Evolutionary conservation across 768 basidiomycete species (phyloP).

Genomic region (Lentinula raphanica): DNA sequence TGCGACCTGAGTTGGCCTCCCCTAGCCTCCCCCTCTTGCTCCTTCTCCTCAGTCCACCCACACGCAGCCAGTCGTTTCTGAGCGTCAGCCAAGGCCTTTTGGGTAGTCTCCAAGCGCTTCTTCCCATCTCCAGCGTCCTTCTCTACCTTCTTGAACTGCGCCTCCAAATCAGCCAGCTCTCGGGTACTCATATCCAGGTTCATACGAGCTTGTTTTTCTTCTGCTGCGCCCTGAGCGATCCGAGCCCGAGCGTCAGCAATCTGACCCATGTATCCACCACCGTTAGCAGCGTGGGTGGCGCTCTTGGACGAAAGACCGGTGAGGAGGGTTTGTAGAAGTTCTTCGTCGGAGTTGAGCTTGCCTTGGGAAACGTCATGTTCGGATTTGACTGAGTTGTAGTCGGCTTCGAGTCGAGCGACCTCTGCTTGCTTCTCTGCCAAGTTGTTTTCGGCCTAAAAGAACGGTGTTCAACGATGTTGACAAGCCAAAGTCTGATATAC

Average conservation of each 20-base stretch:
- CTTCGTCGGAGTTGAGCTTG: conserved; percentile 71
- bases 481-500: conserved; percentile 14
- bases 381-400: conserved; percentile 62
- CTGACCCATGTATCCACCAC: conserved; percentile 96
- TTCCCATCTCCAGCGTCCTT: conserved; percentile 76
- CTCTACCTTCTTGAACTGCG: conserved; percentile 76
- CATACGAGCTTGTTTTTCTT: conserved; percentile 76
- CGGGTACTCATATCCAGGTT: conserved; percentile 73
- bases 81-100: conserved; percentile 51
- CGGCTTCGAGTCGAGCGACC: conserved; percentile 47
- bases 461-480: background rate
- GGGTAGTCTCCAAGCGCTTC: conserved; percentile 59
- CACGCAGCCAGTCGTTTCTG: conserved; percentile 48
- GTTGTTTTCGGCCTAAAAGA: background rate
- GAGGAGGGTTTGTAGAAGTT: conserved; percentile 90
- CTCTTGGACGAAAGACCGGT: conserved; percentile 70
- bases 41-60: conserved; percentile 76
- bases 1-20: conserved; percentile 47
- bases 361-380: conserved; percentile 57
- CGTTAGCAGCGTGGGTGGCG: conserved; percentile 56
- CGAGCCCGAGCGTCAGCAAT: conserved; percentile 79
- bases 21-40: conserved; percentile 49
- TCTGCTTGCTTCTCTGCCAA: conserved; percentile 56
- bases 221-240: conserved; percentile 70
- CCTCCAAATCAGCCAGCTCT: conserved; percentile 74